These are phyloP conservation scores for Paramecium tetraurelia DNA, from an alignment of 73 alveolate genomes.

Conservation along the genomic window DNA sequence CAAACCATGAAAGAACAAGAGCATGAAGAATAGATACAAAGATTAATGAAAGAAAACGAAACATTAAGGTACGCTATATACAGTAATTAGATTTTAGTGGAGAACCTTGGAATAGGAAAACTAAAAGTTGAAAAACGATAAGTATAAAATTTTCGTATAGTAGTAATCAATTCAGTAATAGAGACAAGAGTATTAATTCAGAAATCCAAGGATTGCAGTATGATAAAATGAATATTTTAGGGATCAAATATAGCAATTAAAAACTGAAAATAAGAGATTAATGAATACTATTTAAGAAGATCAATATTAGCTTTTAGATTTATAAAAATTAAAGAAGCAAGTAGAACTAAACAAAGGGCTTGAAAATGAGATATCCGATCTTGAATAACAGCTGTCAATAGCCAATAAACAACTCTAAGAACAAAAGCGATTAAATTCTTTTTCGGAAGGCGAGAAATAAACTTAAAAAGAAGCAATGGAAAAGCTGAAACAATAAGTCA, in stretches of 20 bases:
- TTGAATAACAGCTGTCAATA: not conserved
- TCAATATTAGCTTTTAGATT: not conserved
- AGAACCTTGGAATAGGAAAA: not conserved
- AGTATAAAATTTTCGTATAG: not conserved
- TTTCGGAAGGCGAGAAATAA: not conserved
- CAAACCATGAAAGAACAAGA: not conserved
- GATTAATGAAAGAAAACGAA: not conserved
- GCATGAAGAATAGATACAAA: not conserved
- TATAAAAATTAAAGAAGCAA: not conserved
- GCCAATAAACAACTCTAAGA: not conserved
- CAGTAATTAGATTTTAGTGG: not conserved
- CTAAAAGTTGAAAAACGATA: not conserved
- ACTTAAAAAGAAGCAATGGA: not conserved
- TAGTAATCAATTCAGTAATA: not conserved
- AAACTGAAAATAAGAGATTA: not conserved
- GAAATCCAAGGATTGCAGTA: not conserved
- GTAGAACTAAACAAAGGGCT: constrained; percentile 5
- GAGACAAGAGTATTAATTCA: not conserved
- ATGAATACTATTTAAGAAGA: not conserved
- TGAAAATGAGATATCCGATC: not conserved
- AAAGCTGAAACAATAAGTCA: not conserved
- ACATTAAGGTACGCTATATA: not conserved
- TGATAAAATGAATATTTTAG: not conserved
- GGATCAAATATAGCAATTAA: not conserved
- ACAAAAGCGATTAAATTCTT: not conserved